Evolutionary conservation across 257 asterid species (phyloP).

Genomic region (Salvia splendens): DNA sequence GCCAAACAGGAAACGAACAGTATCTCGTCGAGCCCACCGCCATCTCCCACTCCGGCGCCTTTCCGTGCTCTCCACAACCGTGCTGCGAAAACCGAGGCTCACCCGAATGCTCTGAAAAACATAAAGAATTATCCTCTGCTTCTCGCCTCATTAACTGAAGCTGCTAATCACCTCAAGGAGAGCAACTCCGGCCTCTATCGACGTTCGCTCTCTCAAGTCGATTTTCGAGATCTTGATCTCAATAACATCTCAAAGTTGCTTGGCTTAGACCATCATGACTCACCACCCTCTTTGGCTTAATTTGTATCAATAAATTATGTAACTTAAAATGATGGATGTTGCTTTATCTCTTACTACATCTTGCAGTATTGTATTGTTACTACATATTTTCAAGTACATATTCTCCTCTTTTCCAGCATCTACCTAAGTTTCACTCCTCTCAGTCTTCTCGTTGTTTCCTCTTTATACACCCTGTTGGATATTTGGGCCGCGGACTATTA

Average conservation of each 20-base stretch:
- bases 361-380: too few relatives aligned
- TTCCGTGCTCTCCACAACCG: constrained; percentile 47
- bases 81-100: constrained; percentile 77
- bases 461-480: too few relatives aligned
- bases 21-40: constrained; percentile 51
- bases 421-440: too few relatives aligned
- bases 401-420: too few relatives aligned
- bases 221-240: constrained; percentile 59
- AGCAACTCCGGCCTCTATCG: constrained; percentile 57
- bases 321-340: neutral
- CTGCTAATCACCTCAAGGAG: constrained; percentile 68
- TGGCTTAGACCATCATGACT: constrained; percentile 40
- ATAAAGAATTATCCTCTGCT: constrained; percentile 82
- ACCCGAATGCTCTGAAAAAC: constrained; percentile 84
- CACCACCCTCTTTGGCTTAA: neutral
- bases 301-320: constrained; percentile 13
- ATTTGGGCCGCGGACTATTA: too few relatives aligned
- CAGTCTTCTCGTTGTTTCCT: too few relatives aligned
- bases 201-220: constrained; percentile 62
- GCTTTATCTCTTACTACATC: too few relatives aligned
- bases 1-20: constrained; percentile 49
- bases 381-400: too few relatives aligned
- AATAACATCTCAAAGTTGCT: constrained; percentile 70
- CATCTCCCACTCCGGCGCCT: constrained; percentile 62
- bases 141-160: constrained; percentile 73